phyloP scores from a whole-genome alignment of 345 rosid genomes.

The Dipteronia dyeriana region DNA sequence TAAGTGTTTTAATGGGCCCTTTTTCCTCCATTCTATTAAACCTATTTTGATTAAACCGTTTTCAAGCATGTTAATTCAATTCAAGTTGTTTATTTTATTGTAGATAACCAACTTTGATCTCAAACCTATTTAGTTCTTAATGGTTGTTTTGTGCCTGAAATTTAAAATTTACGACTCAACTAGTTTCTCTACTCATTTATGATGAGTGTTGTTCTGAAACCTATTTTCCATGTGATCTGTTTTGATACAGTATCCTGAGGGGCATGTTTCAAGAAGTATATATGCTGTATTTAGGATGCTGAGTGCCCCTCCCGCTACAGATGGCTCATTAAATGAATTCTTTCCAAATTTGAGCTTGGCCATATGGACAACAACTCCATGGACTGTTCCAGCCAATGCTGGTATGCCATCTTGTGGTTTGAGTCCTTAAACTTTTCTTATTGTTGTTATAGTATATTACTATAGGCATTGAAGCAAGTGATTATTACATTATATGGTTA shows the following conservation, averaged over 20 bases:
- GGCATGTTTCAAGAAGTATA: constrained; percentile 91
- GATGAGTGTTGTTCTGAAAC: not conserved
- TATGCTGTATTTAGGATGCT: constrained; percentile 71
- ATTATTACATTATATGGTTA: not conserved
- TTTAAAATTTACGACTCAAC: not conserved
- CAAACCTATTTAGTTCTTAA: not conserved
- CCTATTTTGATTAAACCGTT: not conserved
- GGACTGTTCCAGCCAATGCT: constrained; percentile 97
- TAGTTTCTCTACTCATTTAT: not conserved
- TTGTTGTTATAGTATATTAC: not conserved
- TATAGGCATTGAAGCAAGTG: not conserved
- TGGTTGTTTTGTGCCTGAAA: not conserved
- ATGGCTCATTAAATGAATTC: constrained; percentile 55
- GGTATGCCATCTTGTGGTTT: constrained; percentile 44
- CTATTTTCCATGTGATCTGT: not conserved
- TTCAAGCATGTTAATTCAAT: not conserved
- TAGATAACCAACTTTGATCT: not conserved
- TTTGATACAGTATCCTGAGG: constrained; percentile 83
- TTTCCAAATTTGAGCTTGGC: constrained; percentile 77
- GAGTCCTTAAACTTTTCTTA: not conserved
- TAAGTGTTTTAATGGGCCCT: not conserved
- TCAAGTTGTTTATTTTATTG: not conserved
- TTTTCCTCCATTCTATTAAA: constrained; percentile 9
- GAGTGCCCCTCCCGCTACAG: constrained; percentile 40
- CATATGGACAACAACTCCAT: constrained; percentile 97